A percentile compares a stretch with the other conserved stretches of the same genome.
phyloP scores from a whole-genome alignment of 106 monocot species.

The Gastrodia elata region DNA sequence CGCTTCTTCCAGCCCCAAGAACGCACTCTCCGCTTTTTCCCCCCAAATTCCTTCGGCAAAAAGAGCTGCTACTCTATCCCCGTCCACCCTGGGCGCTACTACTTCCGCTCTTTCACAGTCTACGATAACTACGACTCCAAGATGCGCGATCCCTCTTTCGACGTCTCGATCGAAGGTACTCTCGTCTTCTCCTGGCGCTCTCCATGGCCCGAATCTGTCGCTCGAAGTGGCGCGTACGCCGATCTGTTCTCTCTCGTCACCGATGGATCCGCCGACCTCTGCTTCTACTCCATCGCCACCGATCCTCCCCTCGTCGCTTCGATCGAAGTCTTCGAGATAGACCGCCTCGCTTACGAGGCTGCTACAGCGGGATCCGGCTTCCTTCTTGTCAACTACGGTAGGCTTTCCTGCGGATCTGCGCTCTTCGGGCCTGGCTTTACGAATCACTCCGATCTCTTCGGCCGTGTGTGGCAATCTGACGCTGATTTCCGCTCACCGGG shows the following conservation, averaged over 20 bases:
- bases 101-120: conserved; percentile 84
- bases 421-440: conserved; percentile 65
- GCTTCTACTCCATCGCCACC: conserved; percentile 91
- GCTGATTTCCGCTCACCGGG: conserved; percentile 28
- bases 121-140: conserved; percentile 96
- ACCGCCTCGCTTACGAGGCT: conserved; percentile 46
- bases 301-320: conserved; percentile 80
- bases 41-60: conserved; percentile 62
- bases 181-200: conserved; percentile 75
- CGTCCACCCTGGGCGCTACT: conserved; percentile 63
- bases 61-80: conserved; percentile 90
- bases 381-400: conserved; percentile 62
- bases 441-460: conserved; percentile 40
- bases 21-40: conserved; percentile 82
- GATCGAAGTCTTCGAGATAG: conserved; percentile 44
- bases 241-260: conserved; percentile 48
- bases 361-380: conserved; percentile 34
- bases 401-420: conserved; percentile 38
- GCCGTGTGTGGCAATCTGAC: conserved; percentile 62
- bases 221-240: conserved; percentile 69
- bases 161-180: conserved; percentile 75
- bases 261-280: conserved; percentile 51
- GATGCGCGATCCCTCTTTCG: conserved; percentile 65
- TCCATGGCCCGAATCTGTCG: conserved; percentile 69
- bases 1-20: conserved; percentile 60